phyloP scores from a whole-genome alignment of 2,329 filamentous ascomycete genomes.

The Penicillium palitans region DNA sequence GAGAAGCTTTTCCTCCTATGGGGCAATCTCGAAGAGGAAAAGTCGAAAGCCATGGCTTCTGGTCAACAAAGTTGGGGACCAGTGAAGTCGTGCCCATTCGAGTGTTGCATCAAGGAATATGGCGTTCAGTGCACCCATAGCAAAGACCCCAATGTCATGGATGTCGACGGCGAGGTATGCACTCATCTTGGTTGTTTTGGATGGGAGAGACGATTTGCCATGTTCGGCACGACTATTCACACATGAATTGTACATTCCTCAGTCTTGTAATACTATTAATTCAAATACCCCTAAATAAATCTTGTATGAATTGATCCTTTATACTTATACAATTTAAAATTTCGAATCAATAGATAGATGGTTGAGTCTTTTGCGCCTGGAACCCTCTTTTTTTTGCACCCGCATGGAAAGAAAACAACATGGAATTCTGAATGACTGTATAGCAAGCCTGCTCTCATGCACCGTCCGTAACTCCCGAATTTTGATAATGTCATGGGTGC shows the following conservation, averaged over 20 bases:
- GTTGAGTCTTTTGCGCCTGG: slow-evolving; percentile 5
- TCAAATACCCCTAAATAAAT: slow-evolving; percentile 6
- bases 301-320: slow-evolving; percentile 7
- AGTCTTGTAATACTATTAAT: background rate
- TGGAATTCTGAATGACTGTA: background rate
- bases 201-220: slow-evolving; percentile 64
- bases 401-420: background rate
- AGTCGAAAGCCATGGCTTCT: slow-evolving; percentile 39
- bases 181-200: slow-evolving; percentile 43
- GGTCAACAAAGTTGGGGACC: slow-evolving; percentile 19
- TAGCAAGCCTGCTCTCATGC: slow-evolving; percentile 4
- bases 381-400: slow-evolving; percentile 6
- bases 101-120: slow-evolving; percentile 71
- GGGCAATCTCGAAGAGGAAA: slow-evolving; percentile 79
- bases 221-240: slow-evolving; percentile 65
- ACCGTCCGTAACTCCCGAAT: slow-evolving; percentile 10
- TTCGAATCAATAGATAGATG: slow-evolving; percentile 4
- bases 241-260: slow-evolving; percentile 9
- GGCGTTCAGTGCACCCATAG: slow-evolving; percentile 52
- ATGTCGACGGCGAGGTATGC: slow-evolving; percentile 39
- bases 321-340: slow-evolving; percentile 14
- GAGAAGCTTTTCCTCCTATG: slow-evolving; percentile 77
- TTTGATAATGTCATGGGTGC: slow-evolving; percentile 4
- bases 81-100: slow-evolving; percentile 60
- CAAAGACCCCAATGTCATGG: slow-evolving; percentile 43